phyloP scores from a whole-genome alignment of 2,329 filamentous ascomycete genomes.

The Ophiostoma piceae region DNA sequence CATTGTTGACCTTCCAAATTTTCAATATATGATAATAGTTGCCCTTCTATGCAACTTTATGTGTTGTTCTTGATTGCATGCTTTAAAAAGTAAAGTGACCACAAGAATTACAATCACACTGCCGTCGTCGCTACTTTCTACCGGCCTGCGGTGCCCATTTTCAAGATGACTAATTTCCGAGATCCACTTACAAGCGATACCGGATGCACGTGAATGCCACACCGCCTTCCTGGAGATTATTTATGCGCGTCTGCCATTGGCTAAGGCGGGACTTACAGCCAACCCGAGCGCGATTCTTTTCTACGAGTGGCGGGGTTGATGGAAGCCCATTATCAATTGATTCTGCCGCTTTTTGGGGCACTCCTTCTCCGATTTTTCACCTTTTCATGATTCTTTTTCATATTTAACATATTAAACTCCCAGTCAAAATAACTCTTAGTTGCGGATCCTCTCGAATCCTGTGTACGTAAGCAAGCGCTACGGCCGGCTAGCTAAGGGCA shows the following conservation, averaged over 20 bases:
- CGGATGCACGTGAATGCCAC: not conserved
- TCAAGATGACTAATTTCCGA: not conserved
- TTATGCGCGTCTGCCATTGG: not conserved
- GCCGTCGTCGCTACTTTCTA: not conserved
- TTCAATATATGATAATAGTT: no score
- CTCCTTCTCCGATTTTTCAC: slow-evolving; percentile 3
- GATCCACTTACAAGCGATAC: slow-evolving; percentile 8
- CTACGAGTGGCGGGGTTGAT: not conserved
- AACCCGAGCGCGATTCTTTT: not conserved
- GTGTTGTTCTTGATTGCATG: no score
- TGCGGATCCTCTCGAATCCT: not conserved
- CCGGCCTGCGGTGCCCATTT: not conserved
- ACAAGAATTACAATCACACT: not conserved
- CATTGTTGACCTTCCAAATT: no score
- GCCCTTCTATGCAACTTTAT: no score
- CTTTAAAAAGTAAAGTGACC: no score
- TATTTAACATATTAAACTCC: not conserved
- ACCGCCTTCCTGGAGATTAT: not conserved
- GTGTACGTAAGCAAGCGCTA: slow-evolving; percentile 8
- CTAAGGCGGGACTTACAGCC: not conserved
- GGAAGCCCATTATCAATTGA: not conserved
- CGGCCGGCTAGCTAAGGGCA: slow-evolving; percentile 9
- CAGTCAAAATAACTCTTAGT: not conserved
- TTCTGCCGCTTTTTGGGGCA: slow-evolving; percentile 5
- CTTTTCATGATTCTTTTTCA: not conserved